A percentile compares a stretch with the other conserved stretches of the same genome.
These are phyloP conservation scores for Saposhnikovia divaricata DNA, from an alignment of 129 eudicot species.

Conservation along the genomic window DNA sequence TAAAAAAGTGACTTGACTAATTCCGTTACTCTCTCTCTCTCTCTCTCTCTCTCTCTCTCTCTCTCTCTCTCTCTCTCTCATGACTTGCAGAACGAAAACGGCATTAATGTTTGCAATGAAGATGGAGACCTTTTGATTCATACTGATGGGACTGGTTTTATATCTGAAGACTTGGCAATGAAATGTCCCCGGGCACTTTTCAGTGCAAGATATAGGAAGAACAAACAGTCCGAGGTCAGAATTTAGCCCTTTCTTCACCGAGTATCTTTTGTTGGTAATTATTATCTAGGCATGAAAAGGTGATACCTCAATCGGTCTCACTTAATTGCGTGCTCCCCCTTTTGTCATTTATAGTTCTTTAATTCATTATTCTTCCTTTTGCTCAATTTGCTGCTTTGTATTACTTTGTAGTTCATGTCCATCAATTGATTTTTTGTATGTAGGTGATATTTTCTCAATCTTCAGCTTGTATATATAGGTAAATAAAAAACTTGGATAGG, in stretches of 20 bases:
- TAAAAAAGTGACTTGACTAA: not conserved
- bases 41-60: not conserved
- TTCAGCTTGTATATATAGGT: not conserved
- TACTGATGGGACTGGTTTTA: slow-evolving; percentile 85
- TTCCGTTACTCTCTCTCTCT: not conserved
- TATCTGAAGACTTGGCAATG: slow-evolving; percentile 73
- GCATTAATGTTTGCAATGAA: slow-evolving; percentile 31
- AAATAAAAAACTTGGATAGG: not conserved
- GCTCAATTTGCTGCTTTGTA: not conserved
- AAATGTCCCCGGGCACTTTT: slow-evolving; percentile 43
- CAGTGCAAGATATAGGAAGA: slow-evolving; percentile 28
- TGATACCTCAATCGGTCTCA: not conserved
- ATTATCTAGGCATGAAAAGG: not conserved
- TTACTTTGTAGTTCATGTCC: not conserved
- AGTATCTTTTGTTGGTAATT: not conserved
- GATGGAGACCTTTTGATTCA: slow-evolving; percentile 59
- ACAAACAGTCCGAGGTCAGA: slow-evolving; percentile 33
- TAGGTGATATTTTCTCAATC: not conserved
- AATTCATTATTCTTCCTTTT: not conserved
- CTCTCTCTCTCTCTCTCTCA: not conserved
- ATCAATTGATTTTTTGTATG: not conserved
- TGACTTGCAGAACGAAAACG: slow-evolving; percentile 40
- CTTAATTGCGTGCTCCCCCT: not conserved
- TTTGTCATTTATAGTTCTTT: not conserved
- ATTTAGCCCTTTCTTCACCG: not conserved